Evolutionary conservation across 345 rosid species (phyloP), one percentile per base, ranked within the genome.

Genomic region (Reutealis trisperma): DNA sequence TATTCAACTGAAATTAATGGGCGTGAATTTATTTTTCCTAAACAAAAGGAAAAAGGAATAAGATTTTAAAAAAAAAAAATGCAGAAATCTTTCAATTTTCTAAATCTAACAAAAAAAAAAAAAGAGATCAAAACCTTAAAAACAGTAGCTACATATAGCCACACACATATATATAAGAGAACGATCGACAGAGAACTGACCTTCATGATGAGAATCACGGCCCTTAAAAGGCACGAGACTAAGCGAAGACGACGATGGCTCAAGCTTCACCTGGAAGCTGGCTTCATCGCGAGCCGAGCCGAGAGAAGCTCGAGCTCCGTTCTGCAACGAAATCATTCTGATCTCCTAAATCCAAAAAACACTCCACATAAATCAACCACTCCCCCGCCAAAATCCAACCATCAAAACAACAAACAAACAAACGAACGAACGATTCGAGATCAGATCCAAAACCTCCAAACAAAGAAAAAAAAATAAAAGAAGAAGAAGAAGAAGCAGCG

Each of bases 261-360:
- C 96, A 76, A 78, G 82, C 85, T 88, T 88, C 32, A 82, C 86
- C 78, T 75, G 78, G 42, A 75, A 80, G 76, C 60, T 67, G 22
- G 72, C 79, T 27, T 86, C 92, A 55, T 84, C 88, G 19, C 85
- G 88, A 84, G 44, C 68, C 18, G 16, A 1, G 81, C 92, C 78
- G 85, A 75, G 21, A 73, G 79, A 13, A 80, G 75, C 73, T 74
- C 81, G 84, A 63, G 71, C 85, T 72, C 85, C 90, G 85, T 76
- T 88, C 77, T 87, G 89, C 76, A 88, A 77, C 78, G 89, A 83
- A 75, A 91, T 79, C 93, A 91, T 91, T 77, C 71, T 74, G 81
- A 83, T 70, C 79, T 63, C 71, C 62, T 30, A 49, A 25, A 27
- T 32, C 60, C 18, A 66, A 42, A 66, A 44, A 37, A 37, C 6